Evolutionary conservation across 2,329 filamentous ascomycete species (phyloP).

Genomic region (Diplocarpon rosae): DNA sequence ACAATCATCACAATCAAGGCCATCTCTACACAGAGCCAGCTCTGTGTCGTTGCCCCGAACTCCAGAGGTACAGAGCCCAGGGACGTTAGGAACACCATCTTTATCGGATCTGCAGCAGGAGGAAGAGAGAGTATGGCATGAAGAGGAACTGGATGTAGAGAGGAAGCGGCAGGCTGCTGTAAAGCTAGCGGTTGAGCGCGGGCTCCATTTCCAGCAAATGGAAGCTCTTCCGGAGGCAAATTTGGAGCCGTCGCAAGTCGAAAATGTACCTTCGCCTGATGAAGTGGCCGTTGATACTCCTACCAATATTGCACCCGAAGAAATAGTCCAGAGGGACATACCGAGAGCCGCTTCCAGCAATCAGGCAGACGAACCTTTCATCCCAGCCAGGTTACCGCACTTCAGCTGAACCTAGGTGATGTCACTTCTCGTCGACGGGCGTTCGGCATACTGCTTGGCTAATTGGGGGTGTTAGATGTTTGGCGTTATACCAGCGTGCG

Average conservation of each 20-base stretch:
- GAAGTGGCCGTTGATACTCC: not conserved
- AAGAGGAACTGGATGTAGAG: slow-evolving; percentile 44
- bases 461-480: slow-evolving; percentile 6
- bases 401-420: slow-evolving; percentile 28
- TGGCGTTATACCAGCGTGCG: slow-evolving; percentile 25
- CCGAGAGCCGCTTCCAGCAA: slow-evolving; percentile 12
- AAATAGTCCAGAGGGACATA: not conserved
- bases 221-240: slow-evolving; percentile 20
- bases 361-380: slow-evolving; percentile 31
- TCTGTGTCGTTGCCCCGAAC: slow-evolving; percentile 26
- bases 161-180: slow-evolving; percentile 41
- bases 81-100: slow-evolving; percentile 33
- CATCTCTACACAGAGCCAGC: slow-evolving; percentile 12
- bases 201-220: slow-evolving; percentile 30
- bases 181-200: slow-evolving; percentile 39
- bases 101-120: slow-evolving; percentile 42
- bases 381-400: slow-evolving; percentile 49
- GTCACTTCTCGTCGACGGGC: not conserved
- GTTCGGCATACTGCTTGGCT: not conserved
- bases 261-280: slow-evolving; percentile 5
- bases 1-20: slow-evolving; percentile 20
- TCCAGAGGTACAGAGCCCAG: slow-evolving; percentile 26
- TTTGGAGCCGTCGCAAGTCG: slow-evolving; percentile 4
- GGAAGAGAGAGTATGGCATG: slow-evolving; percentile 34
- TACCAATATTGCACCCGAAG: slow-evolving; percentile 4